phyloP scores from a whole-genome alignment of 306 rosid species.

The Cotoneaster glaucophyllus region DNA sequence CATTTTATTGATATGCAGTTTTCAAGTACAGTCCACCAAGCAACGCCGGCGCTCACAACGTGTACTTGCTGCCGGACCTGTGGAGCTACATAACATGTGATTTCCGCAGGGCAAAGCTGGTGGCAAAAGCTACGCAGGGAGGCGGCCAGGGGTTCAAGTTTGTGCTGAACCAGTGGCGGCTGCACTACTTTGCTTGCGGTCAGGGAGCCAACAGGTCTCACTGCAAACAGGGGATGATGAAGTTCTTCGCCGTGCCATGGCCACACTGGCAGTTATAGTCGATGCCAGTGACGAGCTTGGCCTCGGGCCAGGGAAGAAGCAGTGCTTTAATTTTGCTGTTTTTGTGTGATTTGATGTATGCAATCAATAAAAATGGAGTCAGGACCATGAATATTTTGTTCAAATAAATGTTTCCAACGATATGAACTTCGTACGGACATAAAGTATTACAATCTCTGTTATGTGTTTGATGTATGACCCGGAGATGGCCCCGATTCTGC shows the following conservation, averaged over 20 bases:
- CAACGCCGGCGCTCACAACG: constrained; percentile 4
- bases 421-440: not conserved
- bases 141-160: constrained; percentile 27
- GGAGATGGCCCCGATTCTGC: not conserved
- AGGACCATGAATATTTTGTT: too few relatives aligned
- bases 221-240: constrained; percentile 53
- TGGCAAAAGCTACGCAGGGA: constrained; percentile 36
- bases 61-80: constrained; percentile 36
- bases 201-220: constrained; percentile 28
- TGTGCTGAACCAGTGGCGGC: constrained; percentile 27
- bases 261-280: not conserved
- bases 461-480: not conserved
- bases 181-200: constrained; percentile 52
- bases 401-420: not conserved
- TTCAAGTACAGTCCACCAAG: constrained; percentile 20
- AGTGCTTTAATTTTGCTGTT: not conserved
- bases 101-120: constrained; percentile 34
- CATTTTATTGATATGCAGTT: not conserved
- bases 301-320: not conserved
- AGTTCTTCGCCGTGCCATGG: constrained; percentile 37
- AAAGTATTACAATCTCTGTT: not conserved
- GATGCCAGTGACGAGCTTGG: not conserved
- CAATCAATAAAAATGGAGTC: not conserved
- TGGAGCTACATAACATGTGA: constrained; percentile 50
- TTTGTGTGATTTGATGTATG: not conserved